Evolutionary conservation across 768 basidiomycete species (phyloP).

Genomic region (Leucogyrophana mollusca): DNA sequence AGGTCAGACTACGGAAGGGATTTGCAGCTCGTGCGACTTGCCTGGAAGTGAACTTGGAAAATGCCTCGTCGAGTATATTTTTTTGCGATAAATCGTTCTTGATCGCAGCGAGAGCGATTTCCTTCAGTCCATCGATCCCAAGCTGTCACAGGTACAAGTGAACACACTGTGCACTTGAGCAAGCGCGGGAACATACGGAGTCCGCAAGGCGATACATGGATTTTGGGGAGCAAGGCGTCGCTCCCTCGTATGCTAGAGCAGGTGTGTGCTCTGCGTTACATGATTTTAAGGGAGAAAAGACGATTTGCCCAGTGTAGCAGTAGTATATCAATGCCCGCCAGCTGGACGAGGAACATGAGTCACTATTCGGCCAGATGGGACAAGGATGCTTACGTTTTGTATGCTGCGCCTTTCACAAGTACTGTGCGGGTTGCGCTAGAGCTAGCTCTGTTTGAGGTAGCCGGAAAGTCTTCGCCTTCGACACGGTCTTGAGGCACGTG

Average conservation of each 20-base stretch:
- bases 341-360: not conserved
- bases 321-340: conserved; percentile 8
- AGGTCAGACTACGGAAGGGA: too few species aligned
- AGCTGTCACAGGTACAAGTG: not conserved
- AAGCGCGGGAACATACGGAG: conserved; percentile 7
- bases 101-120: conserved; percentile 5
- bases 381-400: conserved; percentile 5
- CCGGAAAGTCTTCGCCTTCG: too few species aligned
- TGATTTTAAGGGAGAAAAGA: conserved; percentile 5
- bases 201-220: conserved; percentile 24
- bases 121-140: not conserved
- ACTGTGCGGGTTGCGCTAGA: conserved; percentile 15
- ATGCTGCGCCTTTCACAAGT: conserved; percentile 7
- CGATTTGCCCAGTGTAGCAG: conserved; percentile 7
- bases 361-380: not conserved
- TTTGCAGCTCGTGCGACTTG: not conserved
- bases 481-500: not conserved
- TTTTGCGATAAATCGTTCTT: not conserved
- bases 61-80: conserved; percentile 10
- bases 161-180: not conserved
- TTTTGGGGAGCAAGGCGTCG: conserved; percentile 17
- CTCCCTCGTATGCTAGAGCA: not conserved
- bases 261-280: not conserved
- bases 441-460: conserved; percentile 21
- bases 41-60: conserved; percentile 10